These are phyloP conservation scores for Chaetothyriales sp. DNA, from an alignment of 2,329 filamentous ascomycete genomes.

Conservation along the genomic window DNA sequence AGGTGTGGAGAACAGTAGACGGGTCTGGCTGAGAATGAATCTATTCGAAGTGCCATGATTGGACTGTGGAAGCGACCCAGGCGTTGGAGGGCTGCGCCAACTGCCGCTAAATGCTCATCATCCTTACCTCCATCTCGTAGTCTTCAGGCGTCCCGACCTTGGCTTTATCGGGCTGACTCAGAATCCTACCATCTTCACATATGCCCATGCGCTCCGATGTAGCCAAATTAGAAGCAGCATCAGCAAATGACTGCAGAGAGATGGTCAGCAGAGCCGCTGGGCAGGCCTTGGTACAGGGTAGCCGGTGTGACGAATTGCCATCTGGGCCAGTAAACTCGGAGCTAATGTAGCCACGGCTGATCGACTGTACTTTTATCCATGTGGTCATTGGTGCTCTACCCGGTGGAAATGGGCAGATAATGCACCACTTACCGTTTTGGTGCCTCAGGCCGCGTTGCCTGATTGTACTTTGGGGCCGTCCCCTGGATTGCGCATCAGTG, in stretches of 20 bases:
- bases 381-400: neutral
- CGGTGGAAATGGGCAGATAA: no score
- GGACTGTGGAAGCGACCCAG: neutral
- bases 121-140: neutral
- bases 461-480: no score
- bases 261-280: neutral
- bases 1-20: neutral
- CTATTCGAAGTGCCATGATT: neutral
- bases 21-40: neutral
- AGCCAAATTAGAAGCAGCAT: neutral
- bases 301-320: neutral
- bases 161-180: neutral
- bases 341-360: no score
- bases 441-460: no score
- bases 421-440: no score
- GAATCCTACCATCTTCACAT: neutral
- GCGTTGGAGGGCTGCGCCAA: neutral
- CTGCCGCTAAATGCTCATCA: neutral
- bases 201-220: neutral
- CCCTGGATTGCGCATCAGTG: no score
- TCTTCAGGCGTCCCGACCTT: neutral
- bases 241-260: neutral
- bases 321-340: neutral
- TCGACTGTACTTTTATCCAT: no score
- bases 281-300: no score